These are phyloP conservation scores for Aquanectria penicillioides DNA, from an alignment of 2,329 filamentous ascomycete genomes.

Conservation along the genomic window DNA sequence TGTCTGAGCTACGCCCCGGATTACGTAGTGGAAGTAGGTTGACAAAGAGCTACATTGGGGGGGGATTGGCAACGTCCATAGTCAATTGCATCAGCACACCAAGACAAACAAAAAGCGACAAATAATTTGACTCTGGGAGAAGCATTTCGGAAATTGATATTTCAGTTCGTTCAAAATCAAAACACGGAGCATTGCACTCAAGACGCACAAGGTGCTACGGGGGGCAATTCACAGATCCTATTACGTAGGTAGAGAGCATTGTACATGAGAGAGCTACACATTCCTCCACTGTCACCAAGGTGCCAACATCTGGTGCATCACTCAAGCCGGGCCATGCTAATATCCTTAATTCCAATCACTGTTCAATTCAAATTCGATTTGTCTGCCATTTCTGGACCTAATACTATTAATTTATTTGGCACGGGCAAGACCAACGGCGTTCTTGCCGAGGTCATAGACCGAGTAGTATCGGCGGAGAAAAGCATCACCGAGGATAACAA, in stretches of 20 bases:
- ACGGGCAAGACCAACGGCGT: constrained; percentile 88
- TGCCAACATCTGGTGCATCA: constrained; percentile 21
- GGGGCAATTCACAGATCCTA: constrained; percentile 30
- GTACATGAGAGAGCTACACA: constrained; percentile 23
- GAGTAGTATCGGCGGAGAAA: constrained; percentile 91
- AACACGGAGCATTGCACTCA: too few relatives aligned
- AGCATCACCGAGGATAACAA: constrained; percentile 93
- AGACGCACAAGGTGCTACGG: too few relatives aligned
- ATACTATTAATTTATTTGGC: constrained; percentile 65
- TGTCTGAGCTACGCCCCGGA: too few relatives aligned
- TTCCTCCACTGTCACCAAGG: constrained; percentile 14
- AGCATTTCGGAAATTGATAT: too few relatives aligned
- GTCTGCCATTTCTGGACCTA: constrained; percentile 24
- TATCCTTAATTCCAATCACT: constrained; percentile 28
- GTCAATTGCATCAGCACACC: too few relatives aligned
- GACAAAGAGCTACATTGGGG: too few relatives aligned
- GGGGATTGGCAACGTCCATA: too few relatives aligned
- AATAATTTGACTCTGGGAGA: too few relatives aligned
- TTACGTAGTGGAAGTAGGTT: too few relatives aligned
- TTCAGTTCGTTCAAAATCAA: too few relatives aligned
- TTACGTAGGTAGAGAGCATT: constrained; percentile 33
- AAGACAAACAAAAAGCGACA: too few relatives aligned
- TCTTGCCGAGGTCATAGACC: constrained; percentile 92
- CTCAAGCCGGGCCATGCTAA: constrained; percentile 25
- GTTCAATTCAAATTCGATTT: constrained; percentile 31